A percentile compares a stretch with the other conserved stretches of the same genome.
Evolutionary conservation across 73 alveolate genomes (phyloP).

Genomic region (Tetrahymena borealis): DNA sequence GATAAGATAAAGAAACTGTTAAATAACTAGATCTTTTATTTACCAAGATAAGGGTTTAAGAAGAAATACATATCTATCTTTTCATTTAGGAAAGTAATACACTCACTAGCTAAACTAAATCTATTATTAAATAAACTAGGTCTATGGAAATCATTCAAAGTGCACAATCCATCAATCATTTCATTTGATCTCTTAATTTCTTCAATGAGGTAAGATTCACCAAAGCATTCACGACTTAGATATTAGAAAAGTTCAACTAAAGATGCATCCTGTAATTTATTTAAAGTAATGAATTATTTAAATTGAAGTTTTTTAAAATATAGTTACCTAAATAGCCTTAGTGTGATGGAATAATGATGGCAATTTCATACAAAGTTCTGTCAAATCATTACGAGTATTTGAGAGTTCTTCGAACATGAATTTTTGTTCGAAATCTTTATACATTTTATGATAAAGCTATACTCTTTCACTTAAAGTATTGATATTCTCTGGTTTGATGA

Average conservation of each 20-base stretch:
- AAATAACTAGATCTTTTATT: not conserved
- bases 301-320: not conserved
- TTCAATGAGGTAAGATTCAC: not conserved
- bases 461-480: not conserved
- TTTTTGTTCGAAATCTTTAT: not conserved
- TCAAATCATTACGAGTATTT: not conserved
- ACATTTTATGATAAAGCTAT: not conserved
- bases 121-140: not conserved
- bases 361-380: not conserved
- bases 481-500: not conserved
- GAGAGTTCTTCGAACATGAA: not conserved
- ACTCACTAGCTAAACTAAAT: not conserved
- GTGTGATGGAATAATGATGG: not conserved
- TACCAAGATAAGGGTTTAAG: not conserved
- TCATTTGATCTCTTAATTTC: not conserved
- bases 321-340: not conserved
- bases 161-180: not conserved
- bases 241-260: not conserved
- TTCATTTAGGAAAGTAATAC: not conserved
- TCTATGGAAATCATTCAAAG: not conserved
- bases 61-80: not conserved
- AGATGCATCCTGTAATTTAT: not conserved
- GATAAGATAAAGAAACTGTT: not conserved
- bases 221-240: not conserved
- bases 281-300: not conserved